Conservation (phyloP, 768 basidiomycete species). For the Naganishia antarctica region DNA sequence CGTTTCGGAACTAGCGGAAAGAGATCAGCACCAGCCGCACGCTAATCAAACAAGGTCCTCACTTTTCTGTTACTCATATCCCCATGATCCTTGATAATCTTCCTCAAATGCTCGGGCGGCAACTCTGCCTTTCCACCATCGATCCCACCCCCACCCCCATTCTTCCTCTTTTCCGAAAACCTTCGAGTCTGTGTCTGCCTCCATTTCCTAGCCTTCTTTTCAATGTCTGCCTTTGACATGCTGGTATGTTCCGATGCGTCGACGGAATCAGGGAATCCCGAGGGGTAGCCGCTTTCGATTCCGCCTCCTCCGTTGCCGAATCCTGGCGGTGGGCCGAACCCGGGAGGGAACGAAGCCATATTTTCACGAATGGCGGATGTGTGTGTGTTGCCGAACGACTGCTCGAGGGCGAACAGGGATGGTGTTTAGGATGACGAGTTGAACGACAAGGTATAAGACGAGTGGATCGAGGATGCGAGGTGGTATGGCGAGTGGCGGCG, state of each 20-base stretch:
- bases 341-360: slow-evolving; percentile 29
- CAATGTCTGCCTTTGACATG: slow-evolving; percentile 66
- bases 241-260: slow-evolving; percentile 17
- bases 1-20: slow-evolving; percentile 68
- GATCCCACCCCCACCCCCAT: slow-evolving; percentile 47
- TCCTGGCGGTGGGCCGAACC: slow-evolving; percentile 31
- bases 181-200: slow-evolving; percentile 73
- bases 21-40: neutral
- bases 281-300: neutral
- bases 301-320: slow-evolving; percentile 12
- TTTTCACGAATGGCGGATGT: neutral
- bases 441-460: neutral
- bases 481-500: neutral
- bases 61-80: slow-evolving; percentile 96
- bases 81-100: slow-evolving; percentile 99
- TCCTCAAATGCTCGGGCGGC: slow-evolving; percentile 94
- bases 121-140: slow-evolving; percentile 61
- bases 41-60: neutral
- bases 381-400: neutral
- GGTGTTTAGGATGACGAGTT: no score
- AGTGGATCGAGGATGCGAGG: neutral
- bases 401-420: no score
- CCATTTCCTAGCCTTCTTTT: slow-evolving; percentile 94
- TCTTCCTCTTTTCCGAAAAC: slow-evolving; percentile 54
- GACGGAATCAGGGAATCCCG: neutral